These are phyloP conservation scores for Botryotinia globosa DNA, from an alignment of 2,329 filamentous ascomycete genomes.

Conservation along the genomic window DNA sequence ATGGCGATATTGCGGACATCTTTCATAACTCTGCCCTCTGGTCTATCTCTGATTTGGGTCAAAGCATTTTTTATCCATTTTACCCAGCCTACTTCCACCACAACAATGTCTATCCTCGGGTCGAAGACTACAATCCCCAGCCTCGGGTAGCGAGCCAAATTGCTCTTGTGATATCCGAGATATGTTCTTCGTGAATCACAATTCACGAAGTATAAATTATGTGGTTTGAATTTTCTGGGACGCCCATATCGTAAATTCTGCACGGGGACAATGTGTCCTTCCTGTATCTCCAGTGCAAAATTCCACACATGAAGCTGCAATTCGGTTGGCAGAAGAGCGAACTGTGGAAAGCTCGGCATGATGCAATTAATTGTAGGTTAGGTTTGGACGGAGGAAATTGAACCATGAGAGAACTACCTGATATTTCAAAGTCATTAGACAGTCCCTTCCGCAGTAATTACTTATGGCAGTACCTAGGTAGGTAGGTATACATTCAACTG, in stretches of 20 bases:
- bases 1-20: constrained; percentile 2
- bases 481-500: background rate
- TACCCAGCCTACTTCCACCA: background rate
- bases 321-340: background rate
- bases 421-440: background rate
- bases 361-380: background rate
- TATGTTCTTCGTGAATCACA: constrained; percentile 7
- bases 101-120: constrained; percentile 6
- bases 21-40: background rate
- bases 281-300: background rate
- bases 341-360: constrained; percentile 5
- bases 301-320: constrained; percentile 9
- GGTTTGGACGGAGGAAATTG: background rate
- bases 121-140: background rate
- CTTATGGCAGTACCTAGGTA: background rate
- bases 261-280: background rate
- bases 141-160: background rate
- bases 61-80: background rate
- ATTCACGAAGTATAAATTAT: constrained; percentile 12
- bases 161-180: constrained; percentile 4
- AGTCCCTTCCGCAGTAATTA: too few relatives aligned
- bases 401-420: background rate
- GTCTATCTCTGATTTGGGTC: background rate
- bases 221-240: constrained; percentile 1
- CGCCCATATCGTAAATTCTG: background rate